A percentile compares a stretch with the other conserved stretches of the same genome.
Evolutionary conservation across 148 eudicot species (phyloP).

Genomic region (Spergularia bocconei): DNA sequence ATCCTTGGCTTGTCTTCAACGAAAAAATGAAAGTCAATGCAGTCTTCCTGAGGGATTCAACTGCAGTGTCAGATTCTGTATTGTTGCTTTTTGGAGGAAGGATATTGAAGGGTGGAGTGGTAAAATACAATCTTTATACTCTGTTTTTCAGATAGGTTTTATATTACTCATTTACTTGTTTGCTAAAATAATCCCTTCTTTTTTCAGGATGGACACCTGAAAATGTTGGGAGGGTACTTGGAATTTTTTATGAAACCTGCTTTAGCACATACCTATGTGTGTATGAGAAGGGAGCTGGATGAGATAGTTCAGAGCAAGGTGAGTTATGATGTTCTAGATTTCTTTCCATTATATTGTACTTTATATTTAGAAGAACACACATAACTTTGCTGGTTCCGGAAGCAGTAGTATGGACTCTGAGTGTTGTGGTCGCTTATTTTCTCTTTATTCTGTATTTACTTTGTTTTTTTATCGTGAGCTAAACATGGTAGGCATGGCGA

Average conservation of each 20-base stretch:
- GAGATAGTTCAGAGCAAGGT: slow-evolving; percentile 81
- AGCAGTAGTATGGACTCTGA: neutral
- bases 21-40: slow-evolving; percentile 94
- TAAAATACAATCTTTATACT: slow-evolving; percentile 26
- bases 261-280: slow-evolving; percentile 63
- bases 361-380: neutral
- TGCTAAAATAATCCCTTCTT: neutral
- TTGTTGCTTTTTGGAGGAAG: slow-evolving; percentile 85
- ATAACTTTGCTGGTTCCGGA: neutral
- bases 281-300: slow-evolving; percentile 66
- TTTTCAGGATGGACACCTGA: slow-evolving; percentile 80
- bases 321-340: slow-evolving; percentile 5
- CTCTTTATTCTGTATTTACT: neutral
- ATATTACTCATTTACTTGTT: neutral
- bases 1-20: slow-evolving; percentile 94
- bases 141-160: neutral
- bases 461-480: neutral
- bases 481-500: neutral
- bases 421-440: neutral
- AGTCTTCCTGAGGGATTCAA: slow-evolving; percentile 88
- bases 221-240: slow-evolving; percentile 93
- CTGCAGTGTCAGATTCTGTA: slow-evolving; percentile 87
- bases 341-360: neutral
- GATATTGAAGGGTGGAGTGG: slow-evolving; percentile 62
- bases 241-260: slow-evolving; percentile 91